These are phyloP conservation scores for Lodderomyces oxycetoniae DNA, from an alignment of 1,139 yeast genomes.

Conservation along the genomic window DNA sequence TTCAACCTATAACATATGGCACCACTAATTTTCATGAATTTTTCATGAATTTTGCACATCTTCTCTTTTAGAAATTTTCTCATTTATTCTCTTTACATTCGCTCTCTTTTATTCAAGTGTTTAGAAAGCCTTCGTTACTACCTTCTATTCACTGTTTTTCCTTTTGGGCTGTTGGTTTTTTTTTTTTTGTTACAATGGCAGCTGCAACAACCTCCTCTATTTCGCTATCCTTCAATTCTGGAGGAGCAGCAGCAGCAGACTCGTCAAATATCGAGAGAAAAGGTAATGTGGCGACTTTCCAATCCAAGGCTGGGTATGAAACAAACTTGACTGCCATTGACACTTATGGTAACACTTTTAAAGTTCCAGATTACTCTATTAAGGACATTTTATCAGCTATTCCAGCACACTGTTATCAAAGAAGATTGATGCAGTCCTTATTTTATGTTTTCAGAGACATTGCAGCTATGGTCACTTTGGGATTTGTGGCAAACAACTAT, in stretches of 20 bases:
- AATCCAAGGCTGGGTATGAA: slow-evolving; percentile 16
- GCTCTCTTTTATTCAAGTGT: not conserved
- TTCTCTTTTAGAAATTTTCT: not conserved
- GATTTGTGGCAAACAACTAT: slow-evolving; percentile 41
- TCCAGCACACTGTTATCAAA: slow-evolving; percentile 59
- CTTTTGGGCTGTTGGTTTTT: not conserved
- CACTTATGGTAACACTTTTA: slow-evolving; percentile 52
- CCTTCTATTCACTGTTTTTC: not conserved
- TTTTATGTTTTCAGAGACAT: slow-evolving; percentile 59
- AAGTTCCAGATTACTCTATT: slow-evolving; percentile 59
- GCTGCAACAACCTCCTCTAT: slow-evolving; percentile 11
- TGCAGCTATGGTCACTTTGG: slow-evolving; percentile 36
- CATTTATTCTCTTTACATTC: slow-evolving; percentile 1
- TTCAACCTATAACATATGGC: no score
- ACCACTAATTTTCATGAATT: no score
- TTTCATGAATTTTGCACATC: not conserved
- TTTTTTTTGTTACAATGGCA: slow-evolving; percentile 9
- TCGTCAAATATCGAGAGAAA: slow-evolving; percentile 21
- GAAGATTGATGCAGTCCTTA: slow-evolving; percentile 46
- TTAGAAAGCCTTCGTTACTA: not conserved
- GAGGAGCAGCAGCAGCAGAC: not conserved
- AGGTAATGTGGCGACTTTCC: slow-evolving; percentile 36
- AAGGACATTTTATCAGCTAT: slow-evolving; percentile 57
- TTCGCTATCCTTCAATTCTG: slow-evolving; percentile 10
- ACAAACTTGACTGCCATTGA: slow-evolving; percentile 39